Conservation (phyloP, 345 rosid species). For the Adansonia digitata region DNA sequence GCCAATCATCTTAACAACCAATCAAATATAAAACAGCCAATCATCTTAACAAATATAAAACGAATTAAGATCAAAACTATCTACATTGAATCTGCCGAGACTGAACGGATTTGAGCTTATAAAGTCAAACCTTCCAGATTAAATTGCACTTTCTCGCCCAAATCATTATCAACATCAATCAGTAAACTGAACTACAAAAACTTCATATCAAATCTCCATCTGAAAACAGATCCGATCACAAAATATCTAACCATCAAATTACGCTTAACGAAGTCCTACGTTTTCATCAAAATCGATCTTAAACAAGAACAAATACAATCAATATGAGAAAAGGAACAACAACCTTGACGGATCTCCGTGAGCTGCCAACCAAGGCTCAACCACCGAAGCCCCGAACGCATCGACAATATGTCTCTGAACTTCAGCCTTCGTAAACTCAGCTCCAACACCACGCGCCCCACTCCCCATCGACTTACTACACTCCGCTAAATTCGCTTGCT, state of each 20-base stretch:
- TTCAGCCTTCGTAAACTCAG: conserved; percentile 65
- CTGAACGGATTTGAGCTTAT: not conserved
- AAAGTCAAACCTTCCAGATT: not conserved
- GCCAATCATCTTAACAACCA: too few species aligned
- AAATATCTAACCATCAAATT: not conserved
- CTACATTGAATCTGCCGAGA: not conserved
- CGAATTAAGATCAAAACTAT: not conserved
- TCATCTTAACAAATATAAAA: not conserved
- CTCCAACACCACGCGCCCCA: conserved; percentile 28
- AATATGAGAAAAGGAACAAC: not conserved
- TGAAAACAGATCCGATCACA: not conserved
- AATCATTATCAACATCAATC: not conserved
- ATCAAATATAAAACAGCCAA: too few species aligned
- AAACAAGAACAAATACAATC: conserved; percentile 8
- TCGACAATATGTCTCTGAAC: conserved; percentile 60
- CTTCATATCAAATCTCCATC: not conserved
- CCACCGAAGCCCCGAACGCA: conserved; percentile 80
- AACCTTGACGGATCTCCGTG: conserved; percentile 94
- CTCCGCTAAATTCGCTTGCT: conserved; percentile 88
- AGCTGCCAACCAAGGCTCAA: conserved; percentile 92
- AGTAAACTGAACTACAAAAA: not conserved
- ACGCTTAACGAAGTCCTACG: not conserved
- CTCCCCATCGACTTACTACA: conserved; percentile 73
- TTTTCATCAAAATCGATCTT: not conserved
- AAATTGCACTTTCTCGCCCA: not conserved